Percentiles rank a stretch among this genome's conserved stretches.
These are phyloP conservation scores for Beauveria sp. DNA, from an alignment of 2,329 filamentous ascomycete species.

Conservation along the genomic window DNA sequence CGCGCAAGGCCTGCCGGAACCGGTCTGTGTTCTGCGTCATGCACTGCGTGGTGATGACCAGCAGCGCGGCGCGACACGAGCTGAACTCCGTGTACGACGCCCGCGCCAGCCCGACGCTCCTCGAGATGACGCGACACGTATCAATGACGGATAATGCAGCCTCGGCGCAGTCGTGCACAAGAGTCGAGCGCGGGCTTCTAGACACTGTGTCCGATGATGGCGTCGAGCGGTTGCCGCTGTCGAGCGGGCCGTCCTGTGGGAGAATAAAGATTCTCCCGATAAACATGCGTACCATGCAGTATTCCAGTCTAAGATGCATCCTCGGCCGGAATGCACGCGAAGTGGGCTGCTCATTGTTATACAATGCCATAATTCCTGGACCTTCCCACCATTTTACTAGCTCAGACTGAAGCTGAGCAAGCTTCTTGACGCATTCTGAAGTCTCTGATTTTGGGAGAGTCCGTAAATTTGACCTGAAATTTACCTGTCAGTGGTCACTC, in stretches of 20 bases:
- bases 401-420: constrained; percentile 29
- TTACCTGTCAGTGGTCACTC: constrained; percentile 7
- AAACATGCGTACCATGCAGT: constrained; percentile 45
- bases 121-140: constrained; percentile 40
- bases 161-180: constrained; percentile 46
- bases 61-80: constrained; percentile 44
- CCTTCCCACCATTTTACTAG: constrained; percentile 32
- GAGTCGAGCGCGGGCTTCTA: constrained; percentile 23
- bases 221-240: constrained; percentile 23
- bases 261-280: constrained; percentile 47
- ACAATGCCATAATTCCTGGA: constrained; percentile 24
- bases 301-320: constrained; percentile 44
- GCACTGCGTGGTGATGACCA: constrained; percentile 37
- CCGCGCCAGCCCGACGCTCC: constrained; percentile 44
- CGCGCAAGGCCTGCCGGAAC: constrained; percentile 37
- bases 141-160: constrained; percentile 44
- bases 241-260: constrained; percentile 22
- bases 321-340: constrained; percentile 37
- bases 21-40: constrained; percentile 29
- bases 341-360: constrained; percentile 28
- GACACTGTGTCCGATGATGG: constrained; percentile 21
- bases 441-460: constrained; percentile 25
- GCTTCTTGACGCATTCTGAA: constrained; percentile 24
- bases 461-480: constrained; percentile 25
- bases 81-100: constrained; percentile 50